Evolutionary conservation across 371 early-diverging fungal species (phyloP), one percentile per base, ranked within the genome.

Genomic region (Syncephalastrum contaminatum): DNA sequence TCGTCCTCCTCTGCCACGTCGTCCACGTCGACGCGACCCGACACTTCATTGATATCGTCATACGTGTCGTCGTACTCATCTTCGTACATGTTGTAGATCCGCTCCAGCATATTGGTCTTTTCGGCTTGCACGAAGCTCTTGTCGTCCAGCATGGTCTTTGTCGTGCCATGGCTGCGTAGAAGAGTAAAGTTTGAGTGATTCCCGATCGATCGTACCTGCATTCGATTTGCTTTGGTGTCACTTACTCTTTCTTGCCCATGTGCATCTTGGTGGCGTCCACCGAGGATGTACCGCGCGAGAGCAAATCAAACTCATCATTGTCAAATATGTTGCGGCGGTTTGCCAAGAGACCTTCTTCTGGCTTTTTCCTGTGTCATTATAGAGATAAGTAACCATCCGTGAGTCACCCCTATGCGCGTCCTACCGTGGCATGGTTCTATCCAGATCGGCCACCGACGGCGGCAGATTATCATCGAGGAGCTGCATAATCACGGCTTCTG

Each of bases 21-120:
- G 36, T 70, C 75, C 12, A 81, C 62, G 3, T 82, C 84, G 1
- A 83, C 77, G 0, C 75, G 73, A 0, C 81, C 80, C 20, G 76
- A 80, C 25, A 82, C 80, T 65, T 88, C 76, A 36, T 88, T 88
- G 44, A 81, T 76, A 27, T 81, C 81, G 61, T 96, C 95, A 57
- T 93, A 95, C 8, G 93, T 89, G 62, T 95, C 96, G 64, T 95
- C 96, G 58, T 93, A 92, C 64, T 94, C 93, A 62, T 92, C 93
- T 15, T 92, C 92, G 36, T 90, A 84, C 61, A 87, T 84, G 16
- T 81, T 73, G 13, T 77, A 73, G 14, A 85, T 82, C 4, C 79
- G 75, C 44, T 85, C 74, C 13, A 91, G 53, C 19, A 90, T 75
- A 10, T 77, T 77, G 18, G 70, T 58, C 68, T 87, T 89, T 61